Base-by-base conservation (phyloP, 2,329 filamentous ascomycete species). In the Blumeria graminis region DNA sequence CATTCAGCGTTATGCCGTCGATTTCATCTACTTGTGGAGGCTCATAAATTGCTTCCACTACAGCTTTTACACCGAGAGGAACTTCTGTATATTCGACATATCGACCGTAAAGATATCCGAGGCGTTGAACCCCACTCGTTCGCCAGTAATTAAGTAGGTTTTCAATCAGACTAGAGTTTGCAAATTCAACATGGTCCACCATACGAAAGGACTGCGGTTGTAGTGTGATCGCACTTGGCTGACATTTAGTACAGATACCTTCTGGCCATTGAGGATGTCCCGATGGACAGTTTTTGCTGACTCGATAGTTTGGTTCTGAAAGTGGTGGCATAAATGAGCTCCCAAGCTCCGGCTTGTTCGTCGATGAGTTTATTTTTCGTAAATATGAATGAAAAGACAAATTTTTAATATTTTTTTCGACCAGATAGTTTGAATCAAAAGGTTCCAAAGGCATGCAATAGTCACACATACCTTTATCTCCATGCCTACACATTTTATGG, bases 331-430 rank as follows among this genome's bases (percentile, higher is more conserved):
- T 96, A 67, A 92, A 98, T 6, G 92, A 96, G 68, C 81, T 89
- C 57, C 87, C 89, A 1, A 87, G 77, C 69, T 98, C 90, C 35
- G 90, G 86, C 68, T 94, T 95, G 71, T 98, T 98, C 61, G 93
- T 96, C 13, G 87, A 84, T 13, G 88, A 82, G 70, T 98, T 98
- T 69, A 94, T 82, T 69, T 98, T 98, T 61, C 89, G 81, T 50
- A 98, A 75, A 68, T 96, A 82, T 4, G 89, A 85, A 69, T 98
- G 92, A 71, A 96, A 95, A 0, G 92, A 96, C 33, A 92, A 75
- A 69, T 98, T 94, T 69, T 98, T 98, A 76, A 98, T 95, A 75
- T 95, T 95, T 74, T 90, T 93, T 63, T 98, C 90, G 34, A 80
- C 78, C 16, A 98, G 76, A 64, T 95, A 95, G 57, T 81, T 81